phyloP scores from a whole-genome alignment of 768 basidiomycete genomes.

The Mycena chlorophos region DNA sequence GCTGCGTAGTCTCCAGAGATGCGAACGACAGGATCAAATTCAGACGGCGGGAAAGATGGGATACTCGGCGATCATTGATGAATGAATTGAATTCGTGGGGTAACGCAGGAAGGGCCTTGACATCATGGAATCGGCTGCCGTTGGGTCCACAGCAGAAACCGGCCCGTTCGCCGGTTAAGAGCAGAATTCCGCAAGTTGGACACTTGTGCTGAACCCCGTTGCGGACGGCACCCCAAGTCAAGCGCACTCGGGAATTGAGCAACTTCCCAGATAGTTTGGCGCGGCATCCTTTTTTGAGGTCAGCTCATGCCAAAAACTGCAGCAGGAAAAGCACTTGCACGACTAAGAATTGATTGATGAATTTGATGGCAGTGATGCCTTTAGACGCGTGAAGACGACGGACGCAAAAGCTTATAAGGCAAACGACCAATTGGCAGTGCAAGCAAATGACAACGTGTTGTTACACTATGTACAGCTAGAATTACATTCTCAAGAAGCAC shows the following conservation, averaged over 20 bases:
- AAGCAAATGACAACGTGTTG: no score
- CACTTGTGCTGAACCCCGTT: slow-evolving; percentile 3
- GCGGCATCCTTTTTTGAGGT: background rate
- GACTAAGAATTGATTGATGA: background rate
- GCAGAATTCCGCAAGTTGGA: slow-evolving; percentile 14
- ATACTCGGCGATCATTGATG: slow-evolving; percentile 20
- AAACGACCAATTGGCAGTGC: no score
- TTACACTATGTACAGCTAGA: no score
- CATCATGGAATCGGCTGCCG: slow-evolving; percentile 12
- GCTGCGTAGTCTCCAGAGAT: slow-evolving; percentile 19
- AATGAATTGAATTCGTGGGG: slow-evolving; percentile 18
- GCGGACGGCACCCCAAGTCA: background rate
- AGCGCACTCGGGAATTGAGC: background rate
- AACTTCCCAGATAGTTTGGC: background rate
- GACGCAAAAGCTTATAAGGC: no score
- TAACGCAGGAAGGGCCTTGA: slow-evolving; percentile 22
- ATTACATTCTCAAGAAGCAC: no score
- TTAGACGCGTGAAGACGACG: no score
- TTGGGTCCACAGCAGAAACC: slow-evolving; percentile 28
- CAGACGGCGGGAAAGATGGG: slow-evolving; percentile 22
- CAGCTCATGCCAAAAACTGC: background rate
- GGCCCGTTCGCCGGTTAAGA: slow-evolving; percentile 25
- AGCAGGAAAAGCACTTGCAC: background rate
- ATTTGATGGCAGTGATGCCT: no score
- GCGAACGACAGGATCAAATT: slow-evolving; percentile 30